These are phyloP conservation scores for Candida broadrunensis DNA, from an alignment of 805 yeast genomes.

Conservation along the genomic window DNA sequence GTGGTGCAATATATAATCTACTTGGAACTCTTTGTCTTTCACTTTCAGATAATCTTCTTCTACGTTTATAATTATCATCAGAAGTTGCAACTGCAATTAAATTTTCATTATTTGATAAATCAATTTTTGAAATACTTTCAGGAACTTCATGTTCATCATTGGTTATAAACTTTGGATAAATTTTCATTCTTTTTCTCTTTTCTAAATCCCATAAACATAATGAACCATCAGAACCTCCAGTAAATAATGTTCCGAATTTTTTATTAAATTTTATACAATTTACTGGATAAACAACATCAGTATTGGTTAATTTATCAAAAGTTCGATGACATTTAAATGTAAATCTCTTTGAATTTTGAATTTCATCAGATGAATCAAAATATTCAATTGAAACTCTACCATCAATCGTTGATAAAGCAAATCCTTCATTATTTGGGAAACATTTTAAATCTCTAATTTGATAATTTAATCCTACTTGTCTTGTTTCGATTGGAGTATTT, in stretches of 20 bases:
- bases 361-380: slow-evolving; percentile 47
- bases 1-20: slow-evolving; percentile 13
- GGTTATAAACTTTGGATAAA: slow-evolving; percentile 29
- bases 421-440: slow-evolving; percentile 54
- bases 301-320: slow-evolving; percentile 32
- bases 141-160: slow-evolving; percentile 11
- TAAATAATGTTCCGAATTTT: slow-evolving; percentile 36
- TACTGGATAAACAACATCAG: slow-evolving; percentile 53
- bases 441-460: slow-evolving; percentile 58
- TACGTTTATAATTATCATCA: slow-evolving; percentile 39
- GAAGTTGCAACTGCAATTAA: slow-evolving; percentile 38
- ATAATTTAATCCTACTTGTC: slow-evolving; percentile 65
- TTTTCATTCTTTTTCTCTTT: slow-evolving; percentile 41
- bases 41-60: slow-evolving; percentile 8
- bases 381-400: slow-evolving; percentile 78
- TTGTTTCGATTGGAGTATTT: slow-evolving; percentile 41
- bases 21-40: slow-evolving; percentile 12
- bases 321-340: slow-evolving; percentile 80
- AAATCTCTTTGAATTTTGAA: slow-evolving; percentile 47
- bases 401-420: slow-evolving; percentile 71
- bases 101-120: slow-evolving; percentile 9
- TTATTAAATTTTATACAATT: slow-evolving; percentile 46
- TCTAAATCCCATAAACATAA: slow-evolving; percentile 52
- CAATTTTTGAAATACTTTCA: slow-evolving; percentile 23
- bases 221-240: slow-evolving; percentile 51